phyloP scores from a whole-genome alignment of 1,284 basidiomycete genomes.

The Coniferiporia sulphurascens region DNA sequence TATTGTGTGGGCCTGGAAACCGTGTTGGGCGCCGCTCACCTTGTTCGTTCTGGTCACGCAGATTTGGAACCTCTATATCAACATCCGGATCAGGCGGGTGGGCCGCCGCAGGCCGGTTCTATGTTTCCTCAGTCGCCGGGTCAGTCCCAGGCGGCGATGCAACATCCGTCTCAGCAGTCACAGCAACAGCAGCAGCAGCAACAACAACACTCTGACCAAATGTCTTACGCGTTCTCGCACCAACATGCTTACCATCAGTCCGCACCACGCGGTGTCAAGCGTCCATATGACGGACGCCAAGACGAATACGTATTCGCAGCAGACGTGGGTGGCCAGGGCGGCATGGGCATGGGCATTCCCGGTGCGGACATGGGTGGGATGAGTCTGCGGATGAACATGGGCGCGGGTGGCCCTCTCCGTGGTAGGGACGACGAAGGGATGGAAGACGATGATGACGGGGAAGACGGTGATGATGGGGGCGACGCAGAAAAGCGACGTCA shows the following conservation, averaged over 20 bases:
- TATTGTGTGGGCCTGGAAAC: background rate
- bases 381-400: background rate
- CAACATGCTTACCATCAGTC: background rate
- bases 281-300: background rate
- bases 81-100: background rate
- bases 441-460: background rate
- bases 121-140: background rate
- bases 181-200: background rate
- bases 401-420: background rate
- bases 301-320: background rate
- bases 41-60: background rate
- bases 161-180: background rate
- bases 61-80: background rate
- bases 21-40: background rate
- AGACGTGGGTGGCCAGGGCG: background rate
- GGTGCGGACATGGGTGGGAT: background rate
- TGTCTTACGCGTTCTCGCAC: background rate
- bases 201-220: background rate
- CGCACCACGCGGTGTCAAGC: background rate
- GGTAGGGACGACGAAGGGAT: background rate
- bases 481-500: conserved; percentile 42
- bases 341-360: background rate
- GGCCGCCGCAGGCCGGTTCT: background rate
- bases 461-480: background rate
- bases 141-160: background rate